phyloP scores from a whole-genome alignment of 1,284 basidiomycete genomes.

The Boletus sp. region DNA sequence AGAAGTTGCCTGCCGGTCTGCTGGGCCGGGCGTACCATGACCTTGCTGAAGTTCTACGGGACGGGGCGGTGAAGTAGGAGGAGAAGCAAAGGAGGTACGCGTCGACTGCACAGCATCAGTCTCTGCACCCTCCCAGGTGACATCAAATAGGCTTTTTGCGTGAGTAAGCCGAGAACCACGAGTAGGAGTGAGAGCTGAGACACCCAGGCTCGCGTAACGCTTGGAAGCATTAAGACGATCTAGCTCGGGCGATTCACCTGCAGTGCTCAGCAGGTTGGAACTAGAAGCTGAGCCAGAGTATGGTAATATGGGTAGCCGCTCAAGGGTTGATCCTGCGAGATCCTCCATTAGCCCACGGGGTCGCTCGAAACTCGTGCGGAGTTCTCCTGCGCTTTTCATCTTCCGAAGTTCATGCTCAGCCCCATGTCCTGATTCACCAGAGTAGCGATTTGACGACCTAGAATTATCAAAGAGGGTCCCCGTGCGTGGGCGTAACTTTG shows the following conservation, averaged over 20 bases:
- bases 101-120: slow-evolving; percentile 10
- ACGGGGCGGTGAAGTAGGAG: slow-evolving; percentile 31
- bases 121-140: slow-evolving; percentile 27
- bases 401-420: slow-evolving; percentile 65
- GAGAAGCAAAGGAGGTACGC: slow-evolving; percentile 29
- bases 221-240: slow-evolving; percentile 38
- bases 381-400: slow-evolving; percentile 85
- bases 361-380: slow-evolving; percentile 48
- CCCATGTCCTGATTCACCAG: slow-evolving; percentile 40
- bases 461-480: slow-evolving; percentile 17
- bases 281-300: slow-evolving; percentile 59
- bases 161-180: slow-evolving; percentile 41
- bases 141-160: slow-evolving; percentile 48
- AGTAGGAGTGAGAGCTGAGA: slow-evolving; percentile 37
- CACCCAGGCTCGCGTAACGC: slow-evolving; percentile 68
- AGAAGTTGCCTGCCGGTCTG: slow-evolving; percentile 25
- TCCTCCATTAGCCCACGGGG: slow-evolving; percentile 21
- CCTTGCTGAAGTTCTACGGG: slow-evolving; percentile 12
- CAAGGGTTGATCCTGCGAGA: slow-evolving; percentile 14
- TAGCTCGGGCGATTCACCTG: slow-evolving; percentile 34
- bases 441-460: slow-evolving; percentile 29
- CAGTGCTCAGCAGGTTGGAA: slow-evolving; percentile 51
- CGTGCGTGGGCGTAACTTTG: slow-evolving; percentile 39
- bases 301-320: slow-evolving; percentile 44
- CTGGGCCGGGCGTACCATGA: slow-evolving; percentile 19